phyloP scores from a whole-genome alignment of 228 moss, liverwort and hornwort species.

The Sphagnum fallax region DNA sequence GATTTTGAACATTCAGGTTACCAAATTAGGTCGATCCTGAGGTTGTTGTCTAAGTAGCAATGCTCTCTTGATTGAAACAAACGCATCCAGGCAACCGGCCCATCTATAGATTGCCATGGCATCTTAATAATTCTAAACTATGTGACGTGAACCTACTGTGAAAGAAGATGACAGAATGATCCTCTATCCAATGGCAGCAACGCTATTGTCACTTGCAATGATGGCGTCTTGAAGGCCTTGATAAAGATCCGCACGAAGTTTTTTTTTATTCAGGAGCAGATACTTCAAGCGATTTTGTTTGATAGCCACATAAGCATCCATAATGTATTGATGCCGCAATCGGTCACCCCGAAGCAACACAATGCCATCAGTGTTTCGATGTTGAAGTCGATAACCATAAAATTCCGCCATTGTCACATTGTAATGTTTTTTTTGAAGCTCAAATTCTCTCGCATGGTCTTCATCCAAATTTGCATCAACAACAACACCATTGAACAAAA shows the following conservation, averaged over 20 bases:
- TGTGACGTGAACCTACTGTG: background rate
- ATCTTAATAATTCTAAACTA: background rate
- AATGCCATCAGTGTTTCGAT: too few species aligned
- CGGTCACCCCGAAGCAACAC: background rate
- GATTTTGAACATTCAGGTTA: background rate
- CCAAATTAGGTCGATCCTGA: slow-evolving; percentile 1
- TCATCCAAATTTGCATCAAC: too few species aligned
- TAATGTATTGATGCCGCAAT: background rate
- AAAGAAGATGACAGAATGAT: slow-evolving; percentile 5
- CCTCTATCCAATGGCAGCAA: background rate
- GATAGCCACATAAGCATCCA: background rate
- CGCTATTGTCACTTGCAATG: background rate
- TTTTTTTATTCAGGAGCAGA: background rate
- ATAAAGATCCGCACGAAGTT: background rate
- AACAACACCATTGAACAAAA: too few species aligned
- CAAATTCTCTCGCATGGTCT: too few species aligned
- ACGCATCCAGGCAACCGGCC: background rate
- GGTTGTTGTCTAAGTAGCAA: background rate
- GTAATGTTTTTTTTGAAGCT: too few species aligned
- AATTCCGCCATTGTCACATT: too few species aligned
- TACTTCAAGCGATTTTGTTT: background rate
- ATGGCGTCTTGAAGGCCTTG: background rate
- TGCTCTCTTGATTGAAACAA: background rate
- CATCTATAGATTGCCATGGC: background rate
- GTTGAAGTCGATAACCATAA: too few species aligned